phyloP scores from a whole-genome alignment of 2,329 filamentous ascomycete species.

The Colletotrichum sidae region DNA sequence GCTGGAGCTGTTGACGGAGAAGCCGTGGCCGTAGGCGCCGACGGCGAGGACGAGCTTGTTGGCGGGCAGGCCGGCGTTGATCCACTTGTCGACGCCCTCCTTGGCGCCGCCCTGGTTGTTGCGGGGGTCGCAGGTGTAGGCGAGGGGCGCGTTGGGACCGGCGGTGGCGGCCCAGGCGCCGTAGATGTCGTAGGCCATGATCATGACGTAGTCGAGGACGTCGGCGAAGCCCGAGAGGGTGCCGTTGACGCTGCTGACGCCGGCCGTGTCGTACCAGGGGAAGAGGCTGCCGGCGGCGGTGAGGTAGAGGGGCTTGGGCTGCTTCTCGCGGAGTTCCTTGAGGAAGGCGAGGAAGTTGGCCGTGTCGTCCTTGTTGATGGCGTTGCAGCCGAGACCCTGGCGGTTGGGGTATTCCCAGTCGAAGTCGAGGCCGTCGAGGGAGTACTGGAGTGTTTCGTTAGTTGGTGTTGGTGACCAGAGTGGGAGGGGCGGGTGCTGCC shows the following conservation, averaged over 20 bases:
- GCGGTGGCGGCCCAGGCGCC: constrained; percentile 30
- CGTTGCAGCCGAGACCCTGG: constrained; percentile 35
- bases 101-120: constrained; percentile 36
- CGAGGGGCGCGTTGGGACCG: constrained; percentile 30
- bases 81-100: constrained; percentile 34
- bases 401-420: constrained; percentile 41
- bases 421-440: constrained; percentile 37
- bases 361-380: constrained; percentile 29
- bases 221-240: constrained; percentile 22
- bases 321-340: constrained; percentile 33
- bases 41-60: constrained; percentile 33
- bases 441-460: neutral
- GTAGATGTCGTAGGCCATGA: constrained; percentile 36
- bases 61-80: constrained; percentile 26
- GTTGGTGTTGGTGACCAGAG: neutral
- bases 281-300: constrained; percentile 27
- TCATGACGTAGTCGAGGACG: constrained; percentile 32
- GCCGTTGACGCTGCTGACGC: constrained; percentile 15
- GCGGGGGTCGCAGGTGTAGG: constrained; percentile 22
- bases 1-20: constrained; percentile 34
- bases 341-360: constrained; percentile 34
- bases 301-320: constrained; percentile 33
- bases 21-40: constrained; percentile 33
- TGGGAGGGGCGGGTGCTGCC: neutral
- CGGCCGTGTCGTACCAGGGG: constrained; percentile 28